Evolutionary conservation across 140 eudicot genomes (phyloP).

Genomic region (Flaveria floridana): DNA sequence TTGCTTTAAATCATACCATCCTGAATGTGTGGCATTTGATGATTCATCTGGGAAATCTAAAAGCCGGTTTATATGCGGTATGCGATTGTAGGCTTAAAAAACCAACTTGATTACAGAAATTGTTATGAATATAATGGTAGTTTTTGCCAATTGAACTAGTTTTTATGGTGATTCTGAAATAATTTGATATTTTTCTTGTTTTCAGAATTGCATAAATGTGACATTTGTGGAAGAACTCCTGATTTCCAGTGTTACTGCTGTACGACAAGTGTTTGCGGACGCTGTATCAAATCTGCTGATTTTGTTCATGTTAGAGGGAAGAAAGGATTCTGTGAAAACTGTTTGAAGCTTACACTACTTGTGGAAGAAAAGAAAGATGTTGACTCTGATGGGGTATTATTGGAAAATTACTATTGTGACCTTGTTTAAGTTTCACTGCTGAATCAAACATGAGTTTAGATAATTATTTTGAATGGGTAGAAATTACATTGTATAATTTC

Average conservation of each 20-base stretch:
- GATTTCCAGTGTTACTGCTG: conserved; percentile 60
- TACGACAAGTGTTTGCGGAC: conserved; percentile 58
- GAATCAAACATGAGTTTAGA: background rate
- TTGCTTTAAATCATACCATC: conserved; percentile 76
- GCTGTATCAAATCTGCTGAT: conserved; percentile 43
- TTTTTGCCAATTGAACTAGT: background rate
- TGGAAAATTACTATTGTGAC: background rate
- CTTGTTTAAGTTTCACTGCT: background rate
- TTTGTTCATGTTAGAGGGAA: conserved; percentile 54
- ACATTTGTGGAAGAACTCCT: conserved; percentile 46
- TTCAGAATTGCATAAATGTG: conserved; percentile 80
- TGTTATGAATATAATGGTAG: background rate
- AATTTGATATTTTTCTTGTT: background rate
- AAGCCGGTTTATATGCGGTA: conserved; percentile 60
- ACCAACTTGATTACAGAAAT: background rate
- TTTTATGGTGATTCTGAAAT: background rate
- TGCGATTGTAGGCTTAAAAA: conserved; percentile 22
- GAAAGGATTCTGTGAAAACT: conserved; percentile 68
- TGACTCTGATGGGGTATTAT: conserved; percentile 89
- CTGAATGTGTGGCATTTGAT: conserved; percentile 54
- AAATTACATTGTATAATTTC: background rate
- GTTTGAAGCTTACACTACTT: conserved; percentile 73
- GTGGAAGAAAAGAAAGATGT: conserved; percentile 59
- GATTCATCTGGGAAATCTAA: conserved; percentile 45
- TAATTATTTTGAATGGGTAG: background rate